phyloP scores from a whole-genome alignment of 805 yeast species.

The Candida ascalaphidarum region DNA sequence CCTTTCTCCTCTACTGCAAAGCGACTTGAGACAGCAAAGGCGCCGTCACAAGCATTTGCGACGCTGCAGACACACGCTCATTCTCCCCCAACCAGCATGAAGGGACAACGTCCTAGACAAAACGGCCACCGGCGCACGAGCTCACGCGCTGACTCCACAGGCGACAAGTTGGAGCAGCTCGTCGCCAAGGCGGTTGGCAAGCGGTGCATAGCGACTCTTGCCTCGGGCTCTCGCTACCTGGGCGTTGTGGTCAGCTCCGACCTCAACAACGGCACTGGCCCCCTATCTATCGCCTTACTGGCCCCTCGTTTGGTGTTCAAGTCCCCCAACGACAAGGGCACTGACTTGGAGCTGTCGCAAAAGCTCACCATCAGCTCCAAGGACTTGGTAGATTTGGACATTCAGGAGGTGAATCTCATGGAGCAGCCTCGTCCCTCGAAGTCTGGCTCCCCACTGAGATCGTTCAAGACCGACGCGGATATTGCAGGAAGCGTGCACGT shows the following conservation, averaged over 20 bases:
- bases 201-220: constrained; percentile 47
- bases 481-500: constrained; percentile 41
- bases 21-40: too few relatives aligned
- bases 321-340: constrained; percentile 14
- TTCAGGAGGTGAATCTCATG: constrained; percentile 28
- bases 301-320: constrained; percentile 35
- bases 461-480: constrained; percentile 79
- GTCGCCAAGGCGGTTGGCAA: constrained; percentile 52
- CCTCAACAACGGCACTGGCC: constrained; percentile 22
- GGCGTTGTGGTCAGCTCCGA: constrained; percentile 52
- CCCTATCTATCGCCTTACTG: constrained; percentile 49
- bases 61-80: too few relatives aligned
- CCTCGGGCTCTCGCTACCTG: constrained; percentile 49
- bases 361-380: constrained; percentile 38
- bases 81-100: too few relatives aligned
- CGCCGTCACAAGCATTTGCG: too few relatives aligned
- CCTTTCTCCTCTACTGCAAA: too few relatives aligned
- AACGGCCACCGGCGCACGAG: constrained; percentile 18
- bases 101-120: too few relatives aligned
- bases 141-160: constrained; percentile 11
- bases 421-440: constrained; percentile 1
- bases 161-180: constrained; percentile 48
- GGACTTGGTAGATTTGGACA: constrained; percentile 44
- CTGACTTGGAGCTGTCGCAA: constrained; percentile 30
- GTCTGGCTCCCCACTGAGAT: constrained; percentile 1